Base-by-base conservation (phyloP, 1,284 basidiomycete genomes). In the Leccinum variabile region DNA sequence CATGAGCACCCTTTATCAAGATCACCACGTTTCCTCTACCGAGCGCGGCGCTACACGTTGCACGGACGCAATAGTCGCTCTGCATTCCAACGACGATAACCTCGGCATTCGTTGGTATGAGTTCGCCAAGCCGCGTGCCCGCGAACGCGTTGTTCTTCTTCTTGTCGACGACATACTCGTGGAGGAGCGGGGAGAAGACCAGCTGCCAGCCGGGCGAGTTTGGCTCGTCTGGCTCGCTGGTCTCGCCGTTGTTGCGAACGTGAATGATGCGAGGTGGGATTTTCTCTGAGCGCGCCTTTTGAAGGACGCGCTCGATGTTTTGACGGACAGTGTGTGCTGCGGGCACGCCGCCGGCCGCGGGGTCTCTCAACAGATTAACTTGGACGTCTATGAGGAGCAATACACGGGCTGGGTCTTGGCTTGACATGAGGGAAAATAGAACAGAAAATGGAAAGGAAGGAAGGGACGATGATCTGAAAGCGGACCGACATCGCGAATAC, bases 91-190 rank as follows among this genome's bases (percentile, higher is more conserved):
- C 82, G 57, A 89, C 80, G 63, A 89, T 79, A 61, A 89, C 78
- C 77, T 87, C 83, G 10, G 84, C 85, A 39, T 83, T 79, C 5
- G 68, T 61, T 0, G 81, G 77, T 53, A 90, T 76, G 52, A 85
- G 71, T 7, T 80, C 77, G 6, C 71, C 80, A 11, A 90, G 77
- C 10, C 60, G 64, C 37, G 87, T 88, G 33, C 83, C 85, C 0
- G 81, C 76, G 66, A 89, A 90, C 25, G 87, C 87, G 69, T 88
- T 89, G 76, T 86, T 88, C 76, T 88, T 88, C 64, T 76, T 76
- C 76, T 89, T 89, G 76, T 89, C 86, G 59, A 89, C 67, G 59
- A 88, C 76, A 58, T 74, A 71, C 72, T 89, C 87, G 66, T 76
- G 69, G 0, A 79, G 70, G 11, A 78, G 78, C 1, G 84, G 82